phyloP scores from a whole-genome alignment of 495 filamentous ascomycete genomes.

The Staphylotrichum tortipilum region DNA sequence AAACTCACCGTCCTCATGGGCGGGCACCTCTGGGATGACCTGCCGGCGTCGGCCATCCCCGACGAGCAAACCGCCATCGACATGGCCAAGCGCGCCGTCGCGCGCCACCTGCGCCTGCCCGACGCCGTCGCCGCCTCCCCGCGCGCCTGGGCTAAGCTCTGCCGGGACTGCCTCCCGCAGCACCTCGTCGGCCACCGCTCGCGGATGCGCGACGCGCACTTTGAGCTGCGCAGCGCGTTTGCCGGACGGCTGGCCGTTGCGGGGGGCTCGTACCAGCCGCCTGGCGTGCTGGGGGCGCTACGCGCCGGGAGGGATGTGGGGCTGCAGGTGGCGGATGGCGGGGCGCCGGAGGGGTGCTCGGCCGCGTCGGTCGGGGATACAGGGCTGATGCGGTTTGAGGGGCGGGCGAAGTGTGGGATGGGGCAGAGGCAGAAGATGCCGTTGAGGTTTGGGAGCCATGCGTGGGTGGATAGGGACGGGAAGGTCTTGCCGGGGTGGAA shows the following conservation, averaged over 20 bases:
- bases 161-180: slow-evolving; percentile 80
- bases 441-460: slow-evolving; percentile 3
- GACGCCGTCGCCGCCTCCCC: slow-evolving; percentile 38
- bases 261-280: slow-evolving; percentile 60
- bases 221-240: slow-evolving; percentile 49
- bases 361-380: slow-evolving; percentile 24
- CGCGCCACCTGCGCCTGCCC: slow-evolving; percentile 64
- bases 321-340: slow-evolving; percentile 12
- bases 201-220: slow-evolving; percentile 51
- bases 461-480: background rate
- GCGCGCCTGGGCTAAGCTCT: slow-evolving; percentile 50
- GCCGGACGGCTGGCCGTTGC: slow-evolving; percentile 60
- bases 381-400: slow-evolving; percentile 26
- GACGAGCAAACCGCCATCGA: slow-evolving; percentile 51
- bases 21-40: slow-evolving; percentile 79
- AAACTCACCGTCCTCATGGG: slow-evolving; percentile 94
- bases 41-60: slow-evolving; percentile 42
- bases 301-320: slow-evolving; percentile 33
- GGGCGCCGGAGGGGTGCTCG: background rate
- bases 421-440: background rate
- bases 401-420: background rate
- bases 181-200: slow-evolving; percentile 67
- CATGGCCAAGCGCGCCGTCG: slow-evolving; percentile 60
- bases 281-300: slow-evolving; percentile 34
- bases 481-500: background rate